Conservation (phyloP, 2,329 filamentous ascomycete species). For the Fusarium pseudoanthophilum region DNA sequence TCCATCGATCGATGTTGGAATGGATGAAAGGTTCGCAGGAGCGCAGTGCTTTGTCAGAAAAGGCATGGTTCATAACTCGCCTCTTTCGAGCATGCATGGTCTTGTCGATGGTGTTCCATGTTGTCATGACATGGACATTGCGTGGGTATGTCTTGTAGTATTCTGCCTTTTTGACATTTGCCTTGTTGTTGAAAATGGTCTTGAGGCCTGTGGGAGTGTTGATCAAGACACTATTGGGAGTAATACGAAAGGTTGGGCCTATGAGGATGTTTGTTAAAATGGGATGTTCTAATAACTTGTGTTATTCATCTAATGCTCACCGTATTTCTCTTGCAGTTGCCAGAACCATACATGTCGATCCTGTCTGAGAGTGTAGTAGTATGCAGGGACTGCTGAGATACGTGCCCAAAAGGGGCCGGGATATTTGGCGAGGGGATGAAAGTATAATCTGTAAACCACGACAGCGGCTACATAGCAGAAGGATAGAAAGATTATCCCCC, state of each 20-base stretch:
- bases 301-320: not conserved
- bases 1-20: slow-evolving; percentile 29
- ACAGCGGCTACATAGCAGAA: not conserved
- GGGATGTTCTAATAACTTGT: not conserved
- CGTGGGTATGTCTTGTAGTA: slow-evolving; percentile 37
- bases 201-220: slow-evolving; percentile 33
- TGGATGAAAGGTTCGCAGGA: slow-evolving; percentile 25
- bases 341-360: slow-evolving; percentile 38
- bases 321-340: slow-evolving; percentile 33
- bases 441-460: slow-evolving; percentile 49
- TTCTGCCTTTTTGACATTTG: slow-evolving; percentile 35
- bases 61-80: slow-evolving; percentile 32
- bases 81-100: slow-evolving; percentile 30
- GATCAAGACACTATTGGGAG: slow-evolving; percentile 32
- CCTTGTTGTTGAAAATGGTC: slow-evolving; percentile 35
- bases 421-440: slow-evolving; percentile 63
- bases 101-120: slow-evolving; percentile 34
- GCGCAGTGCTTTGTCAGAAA: slow-evolving; percentile 34
- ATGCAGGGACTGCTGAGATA: slow-evolving; percentile 47
- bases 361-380: slow-evolving; percentile 30
- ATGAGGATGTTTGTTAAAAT: not conserved
- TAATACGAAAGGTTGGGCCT: slow-evolving; percentile 34
- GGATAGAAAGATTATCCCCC: not conserved
- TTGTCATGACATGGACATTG: slow-evolving; percentile 26
- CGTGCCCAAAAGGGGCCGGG: slow-evolving; percentile 66